These are phyloP conservation scores for Quercus parvula DNA, from an alignment of 306 rosid species.

Conservation along the genomic window DNA sequence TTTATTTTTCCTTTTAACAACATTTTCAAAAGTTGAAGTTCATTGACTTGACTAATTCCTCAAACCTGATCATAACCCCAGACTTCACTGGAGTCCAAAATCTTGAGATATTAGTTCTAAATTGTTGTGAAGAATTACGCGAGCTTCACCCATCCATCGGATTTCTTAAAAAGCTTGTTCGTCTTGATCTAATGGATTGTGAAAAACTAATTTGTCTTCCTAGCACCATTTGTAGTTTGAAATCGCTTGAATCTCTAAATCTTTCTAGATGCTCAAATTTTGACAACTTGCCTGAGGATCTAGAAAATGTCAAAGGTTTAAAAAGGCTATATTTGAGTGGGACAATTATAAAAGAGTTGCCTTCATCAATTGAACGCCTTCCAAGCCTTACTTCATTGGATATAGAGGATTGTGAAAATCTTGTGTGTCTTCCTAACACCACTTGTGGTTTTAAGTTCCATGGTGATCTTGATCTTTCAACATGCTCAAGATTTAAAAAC, in stretches of 20 bases:
- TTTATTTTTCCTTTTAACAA: background rate
- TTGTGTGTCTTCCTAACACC: no score
- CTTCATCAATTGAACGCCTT: no score
- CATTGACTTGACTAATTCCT: fast-evolving
- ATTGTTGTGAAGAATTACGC: background rate
- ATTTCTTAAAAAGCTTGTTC: conserved; percentile 8
- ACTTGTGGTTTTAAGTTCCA: no score
- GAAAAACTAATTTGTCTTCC: fast-evolving
- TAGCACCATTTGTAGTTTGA: no score
- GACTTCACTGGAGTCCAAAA: no score
- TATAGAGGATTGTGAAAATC: fast-evolving
- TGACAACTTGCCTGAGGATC: fast-evolving
- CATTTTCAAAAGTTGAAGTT: no score
- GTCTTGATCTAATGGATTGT: background rate
- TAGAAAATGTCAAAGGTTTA: fast-evolving
- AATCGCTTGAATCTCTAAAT: no score
- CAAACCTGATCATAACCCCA: no score
- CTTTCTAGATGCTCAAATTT: fast-evolving
- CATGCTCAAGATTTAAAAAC: background rate
- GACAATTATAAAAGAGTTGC: no score
- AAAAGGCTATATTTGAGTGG: fast-evolving
- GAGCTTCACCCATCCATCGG: conserved; percentile 5
- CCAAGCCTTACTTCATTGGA: fast-evolving
- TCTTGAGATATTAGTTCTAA: conserved; percentile 14
- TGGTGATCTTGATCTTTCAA: background rate